Evolutionary conservation across 2,329 filamentous ascomycete genomes (phyloP).

Genomic region (Orbilia quercus): DNA sequence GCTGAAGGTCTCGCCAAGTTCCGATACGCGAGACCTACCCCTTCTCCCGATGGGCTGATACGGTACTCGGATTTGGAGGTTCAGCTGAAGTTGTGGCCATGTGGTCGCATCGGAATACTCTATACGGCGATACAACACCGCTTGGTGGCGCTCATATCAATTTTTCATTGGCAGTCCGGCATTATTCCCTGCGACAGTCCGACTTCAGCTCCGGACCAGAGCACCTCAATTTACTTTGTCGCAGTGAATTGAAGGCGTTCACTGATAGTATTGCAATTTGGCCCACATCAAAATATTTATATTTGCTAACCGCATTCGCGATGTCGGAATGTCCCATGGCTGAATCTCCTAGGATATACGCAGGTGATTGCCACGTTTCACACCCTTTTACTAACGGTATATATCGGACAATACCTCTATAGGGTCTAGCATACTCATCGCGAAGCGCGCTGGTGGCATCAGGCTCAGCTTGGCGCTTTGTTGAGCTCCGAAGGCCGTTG

Average conservation of each 20-base stretch:
- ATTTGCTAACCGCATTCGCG: background rate
- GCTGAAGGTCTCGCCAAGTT: conserved; percentile 25
- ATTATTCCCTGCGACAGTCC: background rate
- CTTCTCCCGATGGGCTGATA: background rate
- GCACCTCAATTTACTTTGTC: background rate
- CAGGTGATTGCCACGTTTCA: background rate
- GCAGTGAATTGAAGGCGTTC: background rate
- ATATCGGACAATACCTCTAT: background rate
- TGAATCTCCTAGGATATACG: background rate
- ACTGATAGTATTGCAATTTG: too few species aligned
- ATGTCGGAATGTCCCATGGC: background rate
- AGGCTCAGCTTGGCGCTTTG: too few species aligned
- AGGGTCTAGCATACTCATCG: too few species aligned
- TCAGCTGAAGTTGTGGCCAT: background rate
- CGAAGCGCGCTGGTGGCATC: too few species aligned
- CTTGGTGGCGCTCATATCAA: conserved; percentile 11
- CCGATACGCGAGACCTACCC: conserved; percentile 31
- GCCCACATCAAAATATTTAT: background rate
- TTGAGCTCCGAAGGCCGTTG: too few species aligned
- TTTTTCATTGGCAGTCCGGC: background rate
- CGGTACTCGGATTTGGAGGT: background rate
- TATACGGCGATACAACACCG: background rate
- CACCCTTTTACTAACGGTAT: background rate
- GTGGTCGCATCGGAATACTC: background rate
- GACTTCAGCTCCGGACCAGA: background rate